Evolutionary conservation across 805 yeast genomes (phyloP).

Genomic region (Ogataea nonfermentans): DNA sequence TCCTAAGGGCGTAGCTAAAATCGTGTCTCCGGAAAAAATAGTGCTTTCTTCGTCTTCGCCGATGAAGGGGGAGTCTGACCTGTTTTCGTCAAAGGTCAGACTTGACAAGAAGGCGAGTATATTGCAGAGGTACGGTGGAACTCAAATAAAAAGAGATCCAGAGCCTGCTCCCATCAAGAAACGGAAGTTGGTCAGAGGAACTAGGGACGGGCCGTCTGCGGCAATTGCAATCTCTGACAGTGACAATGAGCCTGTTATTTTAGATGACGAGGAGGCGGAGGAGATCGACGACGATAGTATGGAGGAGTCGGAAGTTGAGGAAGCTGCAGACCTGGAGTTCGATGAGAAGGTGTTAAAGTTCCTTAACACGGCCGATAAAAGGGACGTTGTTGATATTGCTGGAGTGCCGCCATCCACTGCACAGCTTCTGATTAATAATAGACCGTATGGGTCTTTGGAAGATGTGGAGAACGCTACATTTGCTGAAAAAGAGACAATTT

Average conservation of each 20-base stretch:
- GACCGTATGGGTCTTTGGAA: conserved; percentile 68
- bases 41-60: conserved; percentile 22
- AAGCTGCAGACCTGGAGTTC: conserved; percentile 37
- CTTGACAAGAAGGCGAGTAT: conserved; percentile 22
- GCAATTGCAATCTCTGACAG: conserved; percentile 22
- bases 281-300: conserved; percentile 34
- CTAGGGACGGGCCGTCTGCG: conserved; percentile 19
- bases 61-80: conserved; percentile 20
- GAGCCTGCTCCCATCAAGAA: conserved; percentile 28
- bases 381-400: conserved; percentile 79
- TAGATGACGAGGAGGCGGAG: conserved; percentile 14
- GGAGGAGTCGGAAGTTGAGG: conserved; percentile 34
- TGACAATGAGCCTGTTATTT: conserved; percentile 14
- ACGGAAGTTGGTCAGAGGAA: conserved; percentile 28
- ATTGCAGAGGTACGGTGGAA: conserved; percentile 24
- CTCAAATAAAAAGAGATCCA: conserved; percentile 1
- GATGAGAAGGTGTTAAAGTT: conserved; percentile 71
- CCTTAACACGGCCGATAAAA: conserved; percentile 70
- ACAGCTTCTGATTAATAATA: conserved; percentile 52
- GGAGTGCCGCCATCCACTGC: conserved; percentile 69
- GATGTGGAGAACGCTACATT: conserved; percentile 60
- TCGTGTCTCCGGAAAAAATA: conserved; percentile 13
- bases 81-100: conserved; percentile 30
- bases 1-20: conserved; percentile 13
- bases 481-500: conserved; percentile 24